Conservation (phyloP, 2,329 filamentous ascomycete genomes). For the Alternaria triticimaculans region DNA sequence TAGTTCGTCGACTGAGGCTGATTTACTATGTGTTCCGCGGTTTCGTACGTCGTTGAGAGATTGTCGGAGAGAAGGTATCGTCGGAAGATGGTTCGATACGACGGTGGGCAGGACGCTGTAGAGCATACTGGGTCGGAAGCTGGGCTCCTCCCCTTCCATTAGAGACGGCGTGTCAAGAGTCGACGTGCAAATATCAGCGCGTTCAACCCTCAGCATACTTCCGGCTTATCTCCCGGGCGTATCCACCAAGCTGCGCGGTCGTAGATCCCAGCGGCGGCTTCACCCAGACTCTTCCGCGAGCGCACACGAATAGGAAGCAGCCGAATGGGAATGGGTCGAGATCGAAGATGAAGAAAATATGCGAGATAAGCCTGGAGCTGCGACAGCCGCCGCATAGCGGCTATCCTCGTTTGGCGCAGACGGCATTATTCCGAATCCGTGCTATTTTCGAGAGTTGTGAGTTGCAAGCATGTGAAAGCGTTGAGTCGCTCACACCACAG, state of each 20-base stretch:
- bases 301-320: constrained; percentile 1
- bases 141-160: constrained; percentile 17
- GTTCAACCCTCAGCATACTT: constrained; percentile 15
- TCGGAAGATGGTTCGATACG: constrained; percentile 60
- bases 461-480: constrained; percentile 32
- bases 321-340: background rate
- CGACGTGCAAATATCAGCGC: background rate
- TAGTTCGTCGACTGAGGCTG: constrained; percentile 22
- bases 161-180: constrained; percentile 12
- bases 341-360: background rate
- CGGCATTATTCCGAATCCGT: constrained; percentile 16
- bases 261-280: background rate
- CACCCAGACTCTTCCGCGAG: background rate
- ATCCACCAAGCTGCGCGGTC: background rate
- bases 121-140: constrained; percentile 52
- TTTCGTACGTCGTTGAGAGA: constrained; percentile 39
- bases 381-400: constrained; percentile 13
- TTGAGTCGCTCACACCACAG: constrained; percentile 14
- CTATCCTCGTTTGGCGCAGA: constrained; percentile 22
- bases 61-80: constrained; percentile 57
- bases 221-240: constrained; percentile 18
- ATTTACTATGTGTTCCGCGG: constrained; percentile 24
- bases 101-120: constrained; percentile 62
- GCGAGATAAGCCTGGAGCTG: background rate
- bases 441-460: constrained; percentile 5